Conservation (phyloP, 2,329 filamentous ascomycete genomes). For the Hypoxylon sp. region DNA sequence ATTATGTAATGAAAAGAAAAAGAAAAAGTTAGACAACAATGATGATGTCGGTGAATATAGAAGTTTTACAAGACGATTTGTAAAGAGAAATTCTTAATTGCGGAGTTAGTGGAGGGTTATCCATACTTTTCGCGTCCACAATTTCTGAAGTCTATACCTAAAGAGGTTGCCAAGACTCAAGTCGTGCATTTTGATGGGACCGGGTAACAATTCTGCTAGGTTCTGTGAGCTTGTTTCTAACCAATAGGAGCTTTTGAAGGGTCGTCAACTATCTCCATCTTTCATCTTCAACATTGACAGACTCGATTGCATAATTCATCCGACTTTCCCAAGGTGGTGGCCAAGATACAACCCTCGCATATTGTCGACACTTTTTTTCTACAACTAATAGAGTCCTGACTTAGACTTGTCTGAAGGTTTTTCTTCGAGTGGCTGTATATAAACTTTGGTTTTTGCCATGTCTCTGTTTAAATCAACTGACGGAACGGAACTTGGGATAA, state of each 20-base stretch:
- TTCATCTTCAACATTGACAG: conserved; percentile 15
- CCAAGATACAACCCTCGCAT: conserved; percentile 42
- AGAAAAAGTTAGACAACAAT: too few species aligned
- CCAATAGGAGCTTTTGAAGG: neutral
- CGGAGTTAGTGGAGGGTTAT: conserved; percentile 15
- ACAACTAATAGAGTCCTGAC: conserved; percentile 14
- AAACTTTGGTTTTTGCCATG: conserved; percentile 16
- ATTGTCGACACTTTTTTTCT: conserved; percentile 7
- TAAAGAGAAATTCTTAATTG: conserved; percentile 19
- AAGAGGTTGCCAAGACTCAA: conserved; percentile 43
- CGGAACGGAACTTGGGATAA: neutral
- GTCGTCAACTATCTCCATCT: too few species aligned
- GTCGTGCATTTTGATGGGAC: conserved; percentile 33
- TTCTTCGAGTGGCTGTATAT: conserved; percentile 8
- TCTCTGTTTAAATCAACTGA: neutral
- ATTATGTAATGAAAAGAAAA: conserved; percentile 10
- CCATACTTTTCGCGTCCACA: conserved; percentile 9
- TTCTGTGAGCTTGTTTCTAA: too few species aligned
- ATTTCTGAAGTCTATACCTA: conserved; percentile 28
- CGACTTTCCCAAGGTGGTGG: conserved; percentile 29
- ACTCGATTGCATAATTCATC: conserved; percentile 21
- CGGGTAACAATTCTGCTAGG: conserved; percentile 3
- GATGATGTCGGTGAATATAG: conserved; percentile 26
- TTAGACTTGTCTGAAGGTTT: neutral
- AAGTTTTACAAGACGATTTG: conserved; percentile 21